Conservation (phyloP, 2,329 filamentous ascomycete species). For the Byssothecium circinans region DNA sequence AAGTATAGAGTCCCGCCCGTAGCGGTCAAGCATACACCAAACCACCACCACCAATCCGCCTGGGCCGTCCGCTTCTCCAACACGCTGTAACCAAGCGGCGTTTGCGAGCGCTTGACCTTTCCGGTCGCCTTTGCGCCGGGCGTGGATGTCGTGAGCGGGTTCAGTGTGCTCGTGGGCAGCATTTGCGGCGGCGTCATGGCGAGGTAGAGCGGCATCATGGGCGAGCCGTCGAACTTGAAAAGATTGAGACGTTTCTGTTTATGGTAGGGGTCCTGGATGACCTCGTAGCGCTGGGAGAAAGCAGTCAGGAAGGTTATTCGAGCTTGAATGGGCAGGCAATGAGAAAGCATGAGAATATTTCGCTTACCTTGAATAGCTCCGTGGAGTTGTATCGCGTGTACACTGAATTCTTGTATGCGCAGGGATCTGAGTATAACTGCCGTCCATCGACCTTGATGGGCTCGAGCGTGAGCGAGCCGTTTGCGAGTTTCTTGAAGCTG, state of each 20-base stretch:
- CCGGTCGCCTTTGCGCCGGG: constrained; percentile 37
- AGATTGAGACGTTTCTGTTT: constrained; percentile 65
- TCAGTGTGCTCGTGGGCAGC: constrained; percentile 68
- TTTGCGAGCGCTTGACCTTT: constrained; percentile 40
- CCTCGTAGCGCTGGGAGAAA: constrained; percentile 51
- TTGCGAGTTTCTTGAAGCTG: constrained; percentile 56
- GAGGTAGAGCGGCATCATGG: constrained; percentile 69
- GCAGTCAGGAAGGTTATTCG: constrained; percentile 20
- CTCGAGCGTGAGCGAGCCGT: constrained; percentile 61
- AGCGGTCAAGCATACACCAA: constrained; percentile 52
- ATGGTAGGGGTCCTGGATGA: constrained; percentile 62
- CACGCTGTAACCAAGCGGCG: constrained; percentile 47
- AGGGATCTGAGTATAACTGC: constrained; percentile 67
- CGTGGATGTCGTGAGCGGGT: constrained; percentile 51
- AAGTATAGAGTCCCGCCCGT: constrained; percentile 53
- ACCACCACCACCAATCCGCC: constrained; percentile 55
- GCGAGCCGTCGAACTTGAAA: constrained; percentile 64
- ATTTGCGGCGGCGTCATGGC: constrained; percentile 65
- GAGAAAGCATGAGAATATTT: too few species aligned
- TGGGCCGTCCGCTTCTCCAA: constrained; percentile 41
- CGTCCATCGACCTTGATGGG: constrained; percentile 69
- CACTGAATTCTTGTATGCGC: constrained; percentile 54
- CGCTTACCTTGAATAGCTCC: constrained; percentile 61
- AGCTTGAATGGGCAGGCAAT: too few species aligned
- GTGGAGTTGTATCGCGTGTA: constrained; percentile 70